Base-by-base conservation (phyloP, 2,329 filamentous ascomycete species). In the Penicillium sp. region DNA sequence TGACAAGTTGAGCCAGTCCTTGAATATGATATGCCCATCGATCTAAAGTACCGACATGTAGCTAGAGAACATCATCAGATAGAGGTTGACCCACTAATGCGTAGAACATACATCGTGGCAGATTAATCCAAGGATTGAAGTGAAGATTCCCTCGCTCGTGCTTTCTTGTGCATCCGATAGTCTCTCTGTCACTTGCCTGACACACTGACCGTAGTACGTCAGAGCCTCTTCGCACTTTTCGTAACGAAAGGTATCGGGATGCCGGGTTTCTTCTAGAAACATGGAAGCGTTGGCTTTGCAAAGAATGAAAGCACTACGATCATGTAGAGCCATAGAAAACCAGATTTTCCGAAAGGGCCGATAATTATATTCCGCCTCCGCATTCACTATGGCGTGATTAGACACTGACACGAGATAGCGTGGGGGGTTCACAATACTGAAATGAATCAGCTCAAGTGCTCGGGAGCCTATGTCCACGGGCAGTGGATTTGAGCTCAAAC, bases 261-360 rank as follows among this genome's bases (percentile, higher is more conserved):
- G 39, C 7, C 46, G 51, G 9, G 44, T 51, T 39, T 63, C 57
- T 32, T 64, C 56, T 13, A 63, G 52, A 47, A 64, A 65, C 54
- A 65, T 59, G 21, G 63, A 52, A 5, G 63, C 63, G 41, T 65
- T 65, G 41, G 63, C 63, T 46, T 64, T 42, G 20, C 56, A 58
- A 23, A 65, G 44, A 10, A 54, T 55, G 27, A 63, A 58, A n/a
- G 63, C 63, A 34, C 55, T 63, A 26, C 21, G 15, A 48, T 66
- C 63, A 0, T 42, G 48, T 33, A 64, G 40, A 13, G 63, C 59
- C 62, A 66, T 61, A 5, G 56, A 52, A 27, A 64, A 66, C 63
- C 63, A 66, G 36, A 64, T 56, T 18, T 52, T 49, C n/a, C 63
- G 60, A 42, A 66, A 64, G 2, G 63, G 63, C 9, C 63, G 60